These are phyloP conservation scores for Diversispora eburnea DNA, from an alignment of 192 early-diverging fungal species.

Conservation along the genomic window DNA sequence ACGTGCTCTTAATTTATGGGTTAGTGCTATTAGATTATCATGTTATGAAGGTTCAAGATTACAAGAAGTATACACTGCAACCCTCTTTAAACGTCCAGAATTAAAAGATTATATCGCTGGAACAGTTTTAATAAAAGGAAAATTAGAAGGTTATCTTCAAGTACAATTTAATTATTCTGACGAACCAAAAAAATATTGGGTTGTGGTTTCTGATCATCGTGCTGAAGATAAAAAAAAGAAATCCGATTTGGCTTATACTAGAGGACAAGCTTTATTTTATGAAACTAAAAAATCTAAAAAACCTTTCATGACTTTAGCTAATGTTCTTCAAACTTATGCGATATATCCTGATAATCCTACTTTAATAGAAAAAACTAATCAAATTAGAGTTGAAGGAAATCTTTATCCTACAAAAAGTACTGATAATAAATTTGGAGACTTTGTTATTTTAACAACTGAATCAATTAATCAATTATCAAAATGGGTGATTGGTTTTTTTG, in stretches of 20 bases:
- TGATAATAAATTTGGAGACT: slow-evolving; percentile 20
- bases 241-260: slow-evolving; percentile 35
- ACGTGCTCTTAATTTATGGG: slow-evolving; percentile 61
- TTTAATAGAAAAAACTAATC: slow-evolving; percentile 36
- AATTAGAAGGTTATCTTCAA: slow-evolving; percentile 54
- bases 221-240: slow-evolving; percentile 52
- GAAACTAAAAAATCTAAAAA: slow-evolving; percentile 48
- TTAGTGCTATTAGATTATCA: slow-evolving; percentile 65
- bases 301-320: slow-evolving; percentile 47
- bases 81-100: slow-evolving; percentile 43
- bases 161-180: slow-evolving; percentile 49
- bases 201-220: slow-evolving; percentile 50
- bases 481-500: slow-evolving; percentile 42
- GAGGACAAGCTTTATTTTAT: slow-evolving; percentile 52
- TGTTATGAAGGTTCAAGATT: slow-evolving; percentile 72
- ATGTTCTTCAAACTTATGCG: slow-evolving; percentile 54
- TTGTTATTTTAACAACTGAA: slow-evolving; percentile 33
- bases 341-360: slow-evolving; percentile 50
- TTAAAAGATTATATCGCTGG: slow-evolving; percentile 46
- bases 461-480: slow-evolving; percentile 37
- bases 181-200: slow-evolving; percentile 49
- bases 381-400: slow-evolving; percentile 43
- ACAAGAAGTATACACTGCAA: slow-evolving; percentile 71
- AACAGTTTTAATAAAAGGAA: slow-evolving; percentile 51
- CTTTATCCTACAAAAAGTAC: slow-evolving; percentile 25